phyloP scores from a whole-genome alignment of 2,329 filamentous ascomycete genomes.

The Cercospora citrullina region DNA sequence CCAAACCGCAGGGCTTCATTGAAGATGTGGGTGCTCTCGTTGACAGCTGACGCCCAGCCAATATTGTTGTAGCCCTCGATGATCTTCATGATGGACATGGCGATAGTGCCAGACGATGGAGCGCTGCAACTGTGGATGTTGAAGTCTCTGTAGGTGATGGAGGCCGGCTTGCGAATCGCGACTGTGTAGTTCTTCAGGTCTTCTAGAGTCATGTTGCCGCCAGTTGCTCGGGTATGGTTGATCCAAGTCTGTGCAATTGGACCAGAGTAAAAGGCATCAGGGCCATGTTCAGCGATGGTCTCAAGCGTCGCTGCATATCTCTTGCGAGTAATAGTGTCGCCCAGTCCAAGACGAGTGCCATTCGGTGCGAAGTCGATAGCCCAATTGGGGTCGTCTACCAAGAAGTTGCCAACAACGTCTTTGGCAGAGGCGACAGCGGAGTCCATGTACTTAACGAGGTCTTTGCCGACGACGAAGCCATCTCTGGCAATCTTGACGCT shows the following conservation, averaged over 20 bases:
- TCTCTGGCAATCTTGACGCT: slow-evolving; percentile 71
- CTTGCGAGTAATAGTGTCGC: slow-evolving; percentile 76
- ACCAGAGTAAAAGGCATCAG: slow-evolving; percentile 73
- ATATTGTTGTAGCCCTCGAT: slow-evolving; percentile 73
- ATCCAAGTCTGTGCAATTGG: slow-evolving; percentile 74
- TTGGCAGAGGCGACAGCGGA: slow-evolving; percentile 49
- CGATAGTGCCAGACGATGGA: slow-evolving; percentile 76
- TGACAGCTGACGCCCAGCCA: slow-evolving; percentile 55
- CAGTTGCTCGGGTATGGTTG: slow-evolving; percentile 62
- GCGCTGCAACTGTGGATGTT: slow-evolving; percentile 69
- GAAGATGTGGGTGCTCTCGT: slow-evolving; percentile 76
- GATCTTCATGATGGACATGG: slow-evolving; percentile 75
- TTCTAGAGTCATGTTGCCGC: slow-evolving; percentile 81
- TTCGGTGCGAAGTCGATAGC: slow-evolving; percentile 86
- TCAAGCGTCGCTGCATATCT: slow-evolving; percentile 80
- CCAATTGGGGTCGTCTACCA: slow-evolving; percentile 75
- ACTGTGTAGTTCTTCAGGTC: slow-evolving; percentile 75
- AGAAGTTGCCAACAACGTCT: slow-evolving; percentile 55
- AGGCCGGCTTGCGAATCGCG: slow-evolving; percentile 61
- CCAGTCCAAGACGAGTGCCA: slow-evolving; percentile 68
- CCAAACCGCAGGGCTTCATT: slow-evolving; percentile 88
- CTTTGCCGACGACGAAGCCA: slow-evolving; percentile 71
- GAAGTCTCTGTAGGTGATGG: slow-evolving; percentile 61
- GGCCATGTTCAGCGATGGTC: slow-evolving; percentile 70
- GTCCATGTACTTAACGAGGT: slow-evolving; percentile 73